Evolutionary conservation across 2,329 filamentous ascomycete genomes (phyloP), one percentile per base, ranked within the genome.

Genomic region (Diaporthe velutina): DNA sequence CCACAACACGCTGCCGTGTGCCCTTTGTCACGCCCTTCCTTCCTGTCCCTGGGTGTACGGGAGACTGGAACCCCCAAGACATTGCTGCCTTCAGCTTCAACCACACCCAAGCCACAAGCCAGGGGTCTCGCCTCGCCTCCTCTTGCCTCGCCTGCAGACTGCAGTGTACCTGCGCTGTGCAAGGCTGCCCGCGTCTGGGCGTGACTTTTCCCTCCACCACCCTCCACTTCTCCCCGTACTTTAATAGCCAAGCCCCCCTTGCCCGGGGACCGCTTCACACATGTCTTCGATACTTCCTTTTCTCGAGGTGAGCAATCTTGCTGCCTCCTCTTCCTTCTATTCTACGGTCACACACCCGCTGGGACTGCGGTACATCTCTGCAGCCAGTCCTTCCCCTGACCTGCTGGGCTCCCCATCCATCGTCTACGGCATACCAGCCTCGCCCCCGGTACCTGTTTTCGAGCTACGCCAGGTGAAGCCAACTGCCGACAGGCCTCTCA

Each of bases 271-370:
- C 67, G 68, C 71, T 68, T 68, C 73, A 71, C 71, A 67, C 64
- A 74, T 77, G 74, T 75, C 82, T 71, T 81, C 82, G 78, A 85
- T 85, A 82, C 80, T 88, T 77, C 89, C 90, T 66, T 86, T 87
- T 77, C 80, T 91, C 78, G 87, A 90, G 81, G 95, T 98, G 80
- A 92, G 92, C 76, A 92, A 96, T 83, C 90, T 98, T 71, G 91
- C 95, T 72, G 91, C 92, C 48, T 94, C 95, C 4, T 91, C 93
- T 67, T 97, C 95, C 10, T 98, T 97, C 86, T 98, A 95, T 84
- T 90, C 95, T 30, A 90, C 93, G 76, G 89, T 95, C 77, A 88
- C 95, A 10, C 94, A 96, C 79, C 93, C 94, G 4, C 88, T 98
- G 30, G 94, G 94, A 50, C 92, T 97, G 76, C 89, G 89, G 76